Evolutionary conservation across 139 green algal genomes (phyloP), one percentile per base, ranked within the genome.

Genomic region (Ettlia oleoabundans): DNA sequence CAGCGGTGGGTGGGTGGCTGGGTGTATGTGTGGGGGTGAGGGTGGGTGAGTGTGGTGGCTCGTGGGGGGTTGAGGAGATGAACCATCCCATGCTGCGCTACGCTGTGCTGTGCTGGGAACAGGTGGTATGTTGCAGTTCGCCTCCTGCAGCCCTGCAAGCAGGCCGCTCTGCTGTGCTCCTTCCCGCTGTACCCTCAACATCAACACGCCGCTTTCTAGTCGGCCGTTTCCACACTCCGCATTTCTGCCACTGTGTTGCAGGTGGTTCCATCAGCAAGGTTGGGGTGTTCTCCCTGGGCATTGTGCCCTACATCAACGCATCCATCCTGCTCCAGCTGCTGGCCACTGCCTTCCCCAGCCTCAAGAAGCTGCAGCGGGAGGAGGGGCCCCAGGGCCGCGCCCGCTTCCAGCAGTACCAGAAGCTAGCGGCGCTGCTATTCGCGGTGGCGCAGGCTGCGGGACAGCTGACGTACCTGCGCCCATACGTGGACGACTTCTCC

Each of bases 221-320:
- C n/a, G n/a, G n/a, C n/a, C n/a, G n/a, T n/a, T n/a, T n/a, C n/a
- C n/a, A n/a, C n/a, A n/a, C n/a, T n/a, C n/a, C n/a, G n/a, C n/a
- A n/a, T n/a, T n/a, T n/a, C n/a, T n/a, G 15, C 70, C 41, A 41
- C 4, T 8, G 22, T 21, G 24, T 30, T 28, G 43, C 72, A 79
- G 94, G 91, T 19, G 92, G 92, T 10, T 95, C 89, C 51, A 94
- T 95, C 74, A 92, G 87, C 63, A 90, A 92, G n/a, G 92, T 98
- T 3, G 96, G 96, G n/a, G 85, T 99, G 13, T 99, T 99, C 88
- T 97, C 92, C 9, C 93, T 99, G n/a, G 97, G 97, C 74, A 99
- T 99, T 86, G 96, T 99, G 76, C 97, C 96, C 41, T 98, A 98
- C 94, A 99, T 99, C 94, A 99, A 99, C 85, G 91, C 95, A 24